Conservation (phyloP, 306 rosid genomes). For the Prunus mume region DNA sequence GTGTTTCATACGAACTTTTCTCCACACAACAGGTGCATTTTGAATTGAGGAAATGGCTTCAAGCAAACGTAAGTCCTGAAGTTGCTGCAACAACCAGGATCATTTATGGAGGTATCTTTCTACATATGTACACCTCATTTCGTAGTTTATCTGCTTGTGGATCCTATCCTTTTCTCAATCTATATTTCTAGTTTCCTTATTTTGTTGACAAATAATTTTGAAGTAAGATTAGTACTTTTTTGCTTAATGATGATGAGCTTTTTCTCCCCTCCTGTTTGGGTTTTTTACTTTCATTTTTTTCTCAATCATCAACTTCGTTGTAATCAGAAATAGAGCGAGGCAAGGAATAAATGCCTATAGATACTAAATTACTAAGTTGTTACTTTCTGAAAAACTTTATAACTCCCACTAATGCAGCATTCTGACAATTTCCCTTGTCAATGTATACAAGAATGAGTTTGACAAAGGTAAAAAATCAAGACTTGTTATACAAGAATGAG, state of each 20-base stretch:
- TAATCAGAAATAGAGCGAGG: background rate
- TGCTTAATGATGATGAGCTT: background rate
- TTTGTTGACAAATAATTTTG: background rate
- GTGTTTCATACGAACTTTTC: background rate
- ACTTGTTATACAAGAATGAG: background rate
- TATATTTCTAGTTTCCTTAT: background rate
- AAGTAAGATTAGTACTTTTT: background rate
- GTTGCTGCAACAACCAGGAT: constrained; percentile 42
- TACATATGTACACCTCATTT: background rate
- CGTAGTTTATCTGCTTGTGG: background rate
- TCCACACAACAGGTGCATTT: constrained; percentile 30
- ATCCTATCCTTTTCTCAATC: background rate
- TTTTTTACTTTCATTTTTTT: background rate
- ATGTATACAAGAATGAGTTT: background rate
- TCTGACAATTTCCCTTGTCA: background rate
- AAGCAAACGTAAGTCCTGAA: constrained; percentile 31
- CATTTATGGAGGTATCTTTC: constrained; percentile 41
- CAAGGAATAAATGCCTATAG: background rate
- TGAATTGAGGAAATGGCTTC: constrained; percentile 48
- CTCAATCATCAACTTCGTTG: background rate
- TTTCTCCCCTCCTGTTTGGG: background rate
- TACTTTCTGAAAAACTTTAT: background rate
- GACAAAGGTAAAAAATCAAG: background rate
- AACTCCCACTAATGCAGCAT: background rate
- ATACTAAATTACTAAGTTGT: background rate